Conservation (phyloP, 2,329 filamentous ascomycete species). For the Paraphoma sp. region DNA sequence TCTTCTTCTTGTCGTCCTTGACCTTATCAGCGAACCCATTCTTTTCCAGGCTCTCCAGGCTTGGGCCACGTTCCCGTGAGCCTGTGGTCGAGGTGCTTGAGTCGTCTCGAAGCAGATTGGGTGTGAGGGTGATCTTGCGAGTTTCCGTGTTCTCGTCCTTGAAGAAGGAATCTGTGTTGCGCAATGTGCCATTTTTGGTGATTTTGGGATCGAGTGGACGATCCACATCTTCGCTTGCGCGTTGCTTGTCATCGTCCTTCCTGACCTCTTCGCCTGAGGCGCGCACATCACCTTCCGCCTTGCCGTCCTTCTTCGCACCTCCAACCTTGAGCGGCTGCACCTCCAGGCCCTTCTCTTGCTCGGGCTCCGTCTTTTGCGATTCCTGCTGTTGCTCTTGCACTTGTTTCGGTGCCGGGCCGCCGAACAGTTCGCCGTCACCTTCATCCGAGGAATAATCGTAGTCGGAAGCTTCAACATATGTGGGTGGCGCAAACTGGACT, state of each 20-base stretch:
- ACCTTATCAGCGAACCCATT: slow-evolving; percentile 65
- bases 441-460: slow-evolving; percentile 85
- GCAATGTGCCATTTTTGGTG: slow-evolving; percentile 83
- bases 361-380: slow-evolving; percentile 48
- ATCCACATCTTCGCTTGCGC: slow-evolving; percentile 72
- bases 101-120: slow-evolving; percentile 88
- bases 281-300: slow-evolving; percentile 30
- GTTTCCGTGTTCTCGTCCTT: slow-evolving; percentile 95
- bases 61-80: slow-evolving; percentile 62
- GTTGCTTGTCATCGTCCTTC: slow-evolving; percentile 54
- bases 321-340: slow-evolving; percentile 49
- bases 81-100: slow-evolving; percentile 50
- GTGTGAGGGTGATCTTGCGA: slow-evolving; percentile 95
- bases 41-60: slow-evolving; percentile 79
- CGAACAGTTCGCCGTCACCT: slow-evolving; percentile 59
- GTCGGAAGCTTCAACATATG: slow-evolving; percentile 87
- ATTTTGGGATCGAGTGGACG: slow-evolving; percentile 50
- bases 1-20: slow-evolving; percentile 78
- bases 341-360: slow-evolving; percentile 45
- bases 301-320: slow-evolving; percentile 38
- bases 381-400: slow-evolving; percentile 23
- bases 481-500: slow-evolving; percentile 83
- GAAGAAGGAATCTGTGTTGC: slow-evolving; percentile 96
- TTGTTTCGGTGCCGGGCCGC: slow-evolving; percentile 42
- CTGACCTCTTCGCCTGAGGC: slow-evolving; percentile 46